A percentile compares a stretch with the other conserved stretches of the same genome.
phyloP scores from a whole-genome alignment of 306 rosid genomes.

The Erythrophleum fordii region DNA sequence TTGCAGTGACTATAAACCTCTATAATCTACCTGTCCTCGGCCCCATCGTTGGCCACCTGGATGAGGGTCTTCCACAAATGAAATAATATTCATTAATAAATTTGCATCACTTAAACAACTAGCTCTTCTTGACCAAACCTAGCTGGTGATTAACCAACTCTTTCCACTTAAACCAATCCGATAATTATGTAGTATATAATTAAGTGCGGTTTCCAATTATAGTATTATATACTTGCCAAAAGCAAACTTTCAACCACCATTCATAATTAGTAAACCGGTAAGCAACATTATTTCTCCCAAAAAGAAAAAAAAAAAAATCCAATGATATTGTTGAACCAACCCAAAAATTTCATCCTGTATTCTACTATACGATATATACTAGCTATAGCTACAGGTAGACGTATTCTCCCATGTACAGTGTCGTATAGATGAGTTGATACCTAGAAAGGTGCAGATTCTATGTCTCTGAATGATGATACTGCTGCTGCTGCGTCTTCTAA shows the following conservation, averaged over 20 bases:
- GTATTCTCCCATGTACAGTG: background rate
- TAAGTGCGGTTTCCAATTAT: too few species aligned
- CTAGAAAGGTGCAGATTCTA: slow-evolving; percentile 73
- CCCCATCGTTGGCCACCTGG: background rate
- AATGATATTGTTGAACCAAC: background rate
- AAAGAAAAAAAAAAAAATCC: background rate
- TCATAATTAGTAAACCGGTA: too few species aligned
- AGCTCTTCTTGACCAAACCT: background rate
- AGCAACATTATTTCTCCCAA: too few species aligned
- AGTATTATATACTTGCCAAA: too few species aligned
- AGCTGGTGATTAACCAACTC: background rate
- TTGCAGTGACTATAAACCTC: too few species aligned
- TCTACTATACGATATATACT: too few species aligned
- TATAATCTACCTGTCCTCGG: too few species aligned
- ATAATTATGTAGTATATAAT: too few species aligned
- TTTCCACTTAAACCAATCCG: too few species aligned
- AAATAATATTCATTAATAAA: too few species aligned
- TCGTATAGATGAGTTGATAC: background rate
- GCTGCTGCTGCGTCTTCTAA: background rate
- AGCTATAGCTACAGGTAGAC: background rate
- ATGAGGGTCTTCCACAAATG: background rate
- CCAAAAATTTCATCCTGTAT: background rate
- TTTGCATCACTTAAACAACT: background rate
- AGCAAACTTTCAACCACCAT: background rate
- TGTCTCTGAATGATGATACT: slow-evolving; percentile 40